Conservation (phyloP, 2,329 filamentous ascomycete species). For the Monosporascus sp. region DNA sequence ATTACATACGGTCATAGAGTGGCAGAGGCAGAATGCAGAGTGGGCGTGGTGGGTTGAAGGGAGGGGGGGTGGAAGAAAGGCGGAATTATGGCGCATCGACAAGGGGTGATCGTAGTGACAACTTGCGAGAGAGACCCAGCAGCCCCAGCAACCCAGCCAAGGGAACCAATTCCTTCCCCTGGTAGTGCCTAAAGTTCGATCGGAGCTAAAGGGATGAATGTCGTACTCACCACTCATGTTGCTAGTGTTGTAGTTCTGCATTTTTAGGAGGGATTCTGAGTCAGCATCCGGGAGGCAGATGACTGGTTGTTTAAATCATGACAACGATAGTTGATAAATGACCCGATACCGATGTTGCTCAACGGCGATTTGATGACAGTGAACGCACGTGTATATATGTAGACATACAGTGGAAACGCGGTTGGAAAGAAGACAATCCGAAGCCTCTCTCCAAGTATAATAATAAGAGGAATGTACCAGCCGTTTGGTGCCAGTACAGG, state of each 20-base stretch:
- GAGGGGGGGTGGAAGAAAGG: not conserved
- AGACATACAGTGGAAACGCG: no score
- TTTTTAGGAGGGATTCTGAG: not conserved
- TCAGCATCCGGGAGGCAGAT: not conserved
- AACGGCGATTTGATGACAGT: no score
- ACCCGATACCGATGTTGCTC: no score
- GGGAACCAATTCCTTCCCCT: not conserved
- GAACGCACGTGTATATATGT: no score
- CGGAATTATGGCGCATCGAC: not conserved
- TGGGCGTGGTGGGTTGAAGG: not conserved
- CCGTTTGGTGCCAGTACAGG: no score
- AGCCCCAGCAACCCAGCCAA: not conserved
- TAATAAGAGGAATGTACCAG: no score
- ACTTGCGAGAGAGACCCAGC: no score
- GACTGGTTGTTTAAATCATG: not conserved
- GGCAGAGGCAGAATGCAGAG: not conserved
- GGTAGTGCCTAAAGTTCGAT: not conserved
- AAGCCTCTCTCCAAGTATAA: no score
- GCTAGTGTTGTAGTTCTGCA: not conserved
- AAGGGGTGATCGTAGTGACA: not conserved
- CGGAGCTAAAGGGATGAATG: conserved; percentile 1
- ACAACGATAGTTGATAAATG: not conserved
- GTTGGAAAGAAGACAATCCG: no score
- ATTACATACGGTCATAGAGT: not conserved
- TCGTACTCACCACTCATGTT: not conserved